phyloP scores from a whole-genome alignment of 805 yeast genomes.

The Candida nanaspora region DNA sequence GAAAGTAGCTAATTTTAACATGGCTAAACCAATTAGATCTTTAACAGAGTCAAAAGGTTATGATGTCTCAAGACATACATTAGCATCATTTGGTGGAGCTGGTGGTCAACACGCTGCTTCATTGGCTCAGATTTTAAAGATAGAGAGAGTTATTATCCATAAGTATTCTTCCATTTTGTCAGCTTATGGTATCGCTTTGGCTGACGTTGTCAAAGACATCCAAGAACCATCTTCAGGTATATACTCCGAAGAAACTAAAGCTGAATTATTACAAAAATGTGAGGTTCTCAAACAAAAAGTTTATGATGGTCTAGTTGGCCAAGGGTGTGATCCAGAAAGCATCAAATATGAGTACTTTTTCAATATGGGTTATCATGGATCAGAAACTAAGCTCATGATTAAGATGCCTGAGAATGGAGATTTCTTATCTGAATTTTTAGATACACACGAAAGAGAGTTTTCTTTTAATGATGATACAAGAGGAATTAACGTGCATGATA shows the following conservation, averaged over 20 bases:
- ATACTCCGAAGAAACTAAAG: constrained; percentile 6
- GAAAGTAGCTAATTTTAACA: constrained; percentile 72
- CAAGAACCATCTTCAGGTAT: constrained; percentile 18
- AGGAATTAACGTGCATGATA: constrained; percentile 55
- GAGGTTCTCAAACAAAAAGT: constrained; percentile 9
- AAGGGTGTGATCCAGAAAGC: constrained; percentile 18
- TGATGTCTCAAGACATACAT: constrained; percentile 49
- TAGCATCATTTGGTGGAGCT: constrained; percentile 83
- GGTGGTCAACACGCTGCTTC: constrained; percentile 83
- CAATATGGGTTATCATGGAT: constrained; percentile 72
- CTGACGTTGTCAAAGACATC: constrained; percentile 25
- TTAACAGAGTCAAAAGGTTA: constrained; percentile 77
- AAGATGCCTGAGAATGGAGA: constrained; percentile 22
- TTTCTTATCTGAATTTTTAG: constrained; percentile 38
- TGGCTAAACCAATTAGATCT: constrained; percentile 78
- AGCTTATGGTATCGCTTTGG: constrained; percentile 77
- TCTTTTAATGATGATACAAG: constrained; percentile 54
- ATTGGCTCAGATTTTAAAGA: constrained; percentile 62
- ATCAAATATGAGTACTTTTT: constrained; percentile 32
- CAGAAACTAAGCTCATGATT: constrained; percentile 72
- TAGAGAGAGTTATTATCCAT: constrained; percentile 59
- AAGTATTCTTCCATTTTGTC: constrained; percentile 69
- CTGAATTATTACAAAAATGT: constrained; percentile 10
- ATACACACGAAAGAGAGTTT: constrained; percentile 57
- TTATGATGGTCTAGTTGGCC: constrained; percentile 18